These are phyloP conservation scores for Cladosporium sp. DNA, from an alignment of 2,329 filamentous ascomycete species.

Conservation along the genomic window DNA sequence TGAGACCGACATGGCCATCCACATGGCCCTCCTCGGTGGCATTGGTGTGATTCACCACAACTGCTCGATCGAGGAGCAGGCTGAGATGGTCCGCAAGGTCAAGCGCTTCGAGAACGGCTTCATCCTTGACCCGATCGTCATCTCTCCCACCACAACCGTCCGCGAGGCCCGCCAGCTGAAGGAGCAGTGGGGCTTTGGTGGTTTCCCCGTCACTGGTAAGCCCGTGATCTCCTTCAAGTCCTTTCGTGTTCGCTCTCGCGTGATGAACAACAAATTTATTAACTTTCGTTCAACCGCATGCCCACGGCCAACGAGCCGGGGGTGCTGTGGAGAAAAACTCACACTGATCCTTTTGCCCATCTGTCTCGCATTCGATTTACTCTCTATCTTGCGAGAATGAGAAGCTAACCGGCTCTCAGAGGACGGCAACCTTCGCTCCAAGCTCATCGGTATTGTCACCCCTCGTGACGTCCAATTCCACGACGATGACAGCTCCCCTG, in stretches of 20 bases:
- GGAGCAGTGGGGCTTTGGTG: conserved; percentile 97
- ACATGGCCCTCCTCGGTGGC: conserved; percentile 84
- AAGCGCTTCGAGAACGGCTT: conserved; percentile 99
- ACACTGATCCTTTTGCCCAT: conserved; percentile 13
- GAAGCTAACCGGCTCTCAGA: conserved; percentile 49
- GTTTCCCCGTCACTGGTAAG: conserved; percentile 97
- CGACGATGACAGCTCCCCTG: conserved; percentile 61
- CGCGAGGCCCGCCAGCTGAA: conserved; percentile 87
- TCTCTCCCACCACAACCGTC: conserved; percentile 79
- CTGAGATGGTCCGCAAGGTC: conserved; percentile 98
- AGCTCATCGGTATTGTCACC: conserved; percentile 94
- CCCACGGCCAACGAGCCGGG: conserved; percentile 42
- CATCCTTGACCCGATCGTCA: conserved; percentile 91
- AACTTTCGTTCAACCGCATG: conserved; percentile 99
- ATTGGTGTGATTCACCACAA: conserved; percentile 98
- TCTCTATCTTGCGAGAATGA: not conserved
- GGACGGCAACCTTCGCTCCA: conserved; percentile 85
- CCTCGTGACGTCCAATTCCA: conserved; percentile 98
- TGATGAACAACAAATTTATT: conserved; percentile 77
- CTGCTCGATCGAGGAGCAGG: conserved; percentile 94
- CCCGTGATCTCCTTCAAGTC: conserved; percentile 22
- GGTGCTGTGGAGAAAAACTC: conserved; percentile 30
- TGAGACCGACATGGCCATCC: conserved; percentile 98
- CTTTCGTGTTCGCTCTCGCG: conserved; percentile 31
- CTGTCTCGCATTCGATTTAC: not conserved